Evolutionary conservation across 129 eudicot species (phyloP).

Genomic region (Logfia minima): DNA sequence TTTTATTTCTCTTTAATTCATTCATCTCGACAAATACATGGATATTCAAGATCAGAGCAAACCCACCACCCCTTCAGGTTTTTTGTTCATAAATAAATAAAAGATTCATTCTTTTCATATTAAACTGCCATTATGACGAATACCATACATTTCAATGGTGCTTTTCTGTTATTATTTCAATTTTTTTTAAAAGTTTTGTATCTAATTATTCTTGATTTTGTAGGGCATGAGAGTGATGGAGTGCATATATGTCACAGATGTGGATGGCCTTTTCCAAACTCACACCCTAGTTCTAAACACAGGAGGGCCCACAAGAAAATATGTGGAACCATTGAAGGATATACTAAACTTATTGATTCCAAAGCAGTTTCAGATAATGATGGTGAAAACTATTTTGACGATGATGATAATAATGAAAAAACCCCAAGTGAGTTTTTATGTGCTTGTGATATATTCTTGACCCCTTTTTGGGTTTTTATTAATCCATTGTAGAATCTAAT

Average conservation of each 20-base stretch:
- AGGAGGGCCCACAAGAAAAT: conserved; percentile 84
- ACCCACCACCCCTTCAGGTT: conserved; percentile 19
- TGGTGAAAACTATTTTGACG: conserved; percentile 39
- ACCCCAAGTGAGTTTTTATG: conserved; percentile 58
- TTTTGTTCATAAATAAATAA: background rate
- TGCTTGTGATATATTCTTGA: background rate
- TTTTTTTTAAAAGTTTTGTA: background rate
- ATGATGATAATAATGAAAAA: conserved; percentile 23
- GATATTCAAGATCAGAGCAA: conserved; percentile 31
- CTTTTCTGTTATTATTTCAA: too few relatives aligned
- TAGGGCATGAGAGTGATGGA: conserved; percentile 52
- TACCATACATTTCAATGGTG: background rate
- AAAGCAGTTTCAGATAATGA: conserved; percentile 47
- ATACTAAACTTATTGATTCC: conserved; percentile 38
- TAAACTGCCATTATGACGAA: background rate
- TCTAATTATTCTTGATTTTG: conserved; percentile 3
- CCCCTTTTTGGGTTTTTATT: background rate
- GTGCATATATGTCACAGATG: conserved; percentile 59
- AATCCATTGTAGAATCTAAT: conserved; percentile 7
- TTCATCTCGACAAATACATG: conserved; percentile 2
- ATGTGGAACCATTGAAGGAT: conserved; percentile 85
- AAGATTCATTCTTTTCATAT: background rate
- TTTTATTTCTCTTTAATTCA: background rate
- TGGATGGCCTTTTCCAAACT: conserved; percentile 87
- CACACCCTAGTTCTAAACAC: conserved; percentile 80